These are phyloP conservation scores for Oryza coarctata DNA, from an alignment of 176 grass and related monocot species.

Conservation along the genomic window DNA sequence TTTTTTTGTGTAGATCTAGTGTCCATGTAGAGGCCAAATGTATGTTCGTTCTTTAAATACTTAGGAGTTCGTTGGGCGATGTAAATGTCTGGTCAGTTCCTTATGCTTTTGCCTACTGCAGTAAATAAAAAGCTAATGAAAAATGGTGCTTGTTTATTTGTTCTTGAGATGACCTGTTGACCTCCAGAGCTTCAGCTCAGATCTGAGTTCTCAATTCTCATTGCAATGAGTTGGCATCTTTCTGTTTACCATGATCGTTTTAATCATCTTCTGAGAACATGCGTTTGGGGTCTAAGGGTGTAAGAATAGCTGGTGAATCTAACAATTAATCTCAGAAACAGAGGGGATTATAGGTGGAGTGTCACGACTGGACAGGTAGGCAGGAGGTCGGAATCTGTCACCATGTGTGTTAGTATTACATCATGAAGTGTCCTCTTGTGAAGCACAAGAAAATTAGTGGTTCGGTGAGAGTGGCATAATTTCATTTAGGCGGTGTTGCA, in stretches of 20 bases:
- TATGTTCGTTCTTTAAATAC: conserved; percentile 41
- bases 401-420: background rate
- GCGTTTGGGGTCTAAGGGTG: conserved; percentile 14
- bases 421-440: background rate
- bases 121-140: conserved; percentile 59
- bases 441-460: conserved; percentile 27
- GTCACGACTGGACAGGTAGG: conserved; percentile 40
- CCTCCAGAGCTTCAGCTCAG: background rate
- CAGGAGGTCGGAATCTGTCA: conserved; percentile 43
- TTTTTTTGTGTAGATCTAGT: conserved; percentile 40
- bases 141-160: conserved; percentile 7
- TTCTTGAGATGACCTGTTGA: conserved; percentile 19
- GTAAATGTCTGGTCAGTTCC: conserved; percentile 51
- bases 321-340: background rate
- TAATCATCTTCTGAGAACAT: background rate
- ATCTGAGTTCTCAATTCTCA: background rate
- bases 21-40: conserved; percentile 25
- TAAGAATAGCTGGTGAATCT: background rate
- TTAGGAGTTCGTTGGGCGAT: conserved; percentile 45
- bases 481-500: background rate
- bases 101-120: conserved; percentile 36
- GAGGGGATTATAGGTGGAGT: background rate
- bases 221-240: background rate
- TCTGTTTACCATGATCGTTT: background rate
- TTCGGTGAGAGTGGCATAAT: background rate